A percentile compares a stretch with the other conserved stretches of the same genome.
phyloP scores from a whole-genome alignment of 2,329 filamentous ascomycete genomes.

The Talaromyces sp. region DNA sequence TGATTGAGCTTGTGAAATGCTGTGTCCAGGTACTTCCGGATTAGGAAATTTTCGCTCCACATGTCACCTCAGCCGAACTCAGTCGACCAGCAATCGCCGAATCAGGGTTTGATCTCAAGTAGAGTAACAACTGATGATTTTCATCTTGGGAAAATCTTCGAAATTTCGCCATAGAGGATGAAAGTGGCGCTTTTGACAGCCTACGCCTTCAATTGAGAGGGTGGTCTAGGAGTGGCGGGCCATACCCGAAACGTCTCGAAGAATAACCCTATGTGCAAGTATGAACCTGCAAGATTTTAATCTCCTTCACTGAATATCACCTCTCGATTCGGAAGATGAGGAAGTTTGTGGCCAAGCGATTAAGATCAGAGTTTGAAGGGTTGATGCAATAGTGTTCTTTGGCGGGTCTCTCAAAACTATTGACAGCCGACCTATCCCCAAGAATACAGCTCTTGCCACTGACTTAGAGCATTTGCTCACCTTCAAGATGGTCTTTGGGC shows the following conservation, averaged over 20 bases:
- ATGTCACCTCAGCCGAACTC: slow-evolving; percentile 10
- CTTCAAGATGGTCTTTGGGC: not conserved
- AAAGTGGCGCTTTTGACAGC: not conserved
- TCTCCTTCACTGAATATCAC: not conserved
- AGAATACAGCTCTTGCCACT: not conserved
- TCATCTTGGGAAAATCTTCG: not conserved
- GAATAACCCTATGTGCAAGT: not conserved
- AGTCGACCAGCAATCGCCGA: not conserved
- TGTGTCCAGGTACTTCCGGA: slow-evolving; percentile 15
- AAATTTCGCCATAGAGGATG: not conserved
- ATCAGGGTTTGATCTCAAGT: not conserved
- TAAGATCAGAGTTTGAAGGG: not conserved
- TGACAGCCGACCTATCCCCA: not conserved
- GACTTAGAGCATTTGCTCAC: not conserved
- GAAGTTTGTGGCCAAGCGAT: not conserved
- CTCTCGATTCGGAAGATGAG: not conserved
- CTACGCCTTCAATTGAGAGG: not conserved
- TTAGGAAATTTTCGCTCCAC: slow-evolving; percentile 11
- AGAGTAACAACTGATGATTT: not conserved
- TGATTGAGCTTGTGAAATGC: not conserved
- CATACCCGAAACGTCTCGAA: not conserved
- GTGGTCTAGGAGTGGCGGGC: not conserved
- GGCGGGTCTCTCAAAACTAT: not conserved
- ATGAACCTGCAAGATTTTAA: too few relatives aligned
- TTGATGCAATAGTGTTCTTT: not conserved